phyloP scores from a whole-genome alignment of 352 stramenopile genomes.

The Globisporangium splendens region DNA sequence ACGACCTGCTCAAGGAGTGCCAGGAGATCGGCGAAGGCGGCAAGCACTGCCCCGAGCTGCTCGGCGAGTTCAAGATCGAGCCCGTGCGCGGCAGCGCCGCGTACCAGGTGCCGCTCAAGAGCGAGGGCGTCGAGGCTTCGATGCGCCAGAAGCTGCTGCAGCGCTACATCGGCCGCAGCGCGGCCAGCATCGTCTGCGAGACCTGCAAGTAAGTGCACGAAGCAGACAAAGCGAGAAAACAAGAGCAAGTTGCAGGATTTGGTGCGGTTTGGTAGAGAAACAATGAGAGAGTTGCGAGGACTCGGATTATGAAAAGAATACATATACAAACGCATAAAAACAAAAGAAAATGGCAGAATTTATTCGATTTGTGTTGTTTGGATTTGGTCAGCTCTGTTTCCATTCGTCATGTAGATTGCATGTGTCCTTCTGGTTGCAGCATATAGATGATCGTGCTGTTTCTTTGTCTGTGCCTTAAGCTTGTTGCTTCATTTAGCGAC shows the following conservation, averaged over 20 bases:
- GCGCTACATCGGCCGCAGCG: constrained; percentile 30
- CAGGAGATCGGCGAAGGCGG: constrained; percentile 94
- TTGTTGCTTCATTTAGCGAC: too few species aligned
- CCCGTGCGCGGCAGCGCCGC: constrained; percentile 87
- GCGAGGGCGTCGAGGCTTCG: constrained; percentile 60
- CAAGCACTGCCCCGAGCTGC: constrained; percentile 89
- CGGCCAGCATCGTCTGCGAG: constrained; percentile 16
- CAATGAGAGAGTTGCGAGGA: not conserved
- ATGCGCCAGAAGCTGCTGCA: constrained; percentile 67
- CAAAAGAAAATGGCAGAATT: not conserved
- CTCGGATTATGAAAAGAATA: not conserved
- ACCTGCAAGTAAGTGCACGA: constrained; percentile 14
- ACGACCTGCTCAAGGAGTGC: constrained; percentile 95
- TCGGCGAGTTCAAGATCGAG: constrained; percentile 92
- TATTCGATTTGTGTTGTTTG: not conserved
- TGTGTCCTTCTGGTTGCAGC: too few species aligned
- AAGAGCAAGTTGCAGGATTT: too few species aligned
- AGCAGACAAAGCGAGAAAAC: too few species aligned
- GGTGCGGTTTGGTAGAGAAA: not conserved
- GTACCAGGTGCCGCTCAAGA: constrained; percentile 93
- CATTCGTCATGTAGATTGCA: too few species aligned
- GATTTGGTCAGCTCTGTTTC: not conserved
- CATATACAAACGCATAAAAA: not conserved
- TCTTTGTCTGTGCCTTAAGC: too few species aligned
- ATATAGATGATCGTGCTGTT: too few species aligned